A percentile compares a stretch with the other conserved stretches of the same genome.
Conservation (phyloP, 1,284 basidiomycete species). For the Thelephora terrestris region DNA sequence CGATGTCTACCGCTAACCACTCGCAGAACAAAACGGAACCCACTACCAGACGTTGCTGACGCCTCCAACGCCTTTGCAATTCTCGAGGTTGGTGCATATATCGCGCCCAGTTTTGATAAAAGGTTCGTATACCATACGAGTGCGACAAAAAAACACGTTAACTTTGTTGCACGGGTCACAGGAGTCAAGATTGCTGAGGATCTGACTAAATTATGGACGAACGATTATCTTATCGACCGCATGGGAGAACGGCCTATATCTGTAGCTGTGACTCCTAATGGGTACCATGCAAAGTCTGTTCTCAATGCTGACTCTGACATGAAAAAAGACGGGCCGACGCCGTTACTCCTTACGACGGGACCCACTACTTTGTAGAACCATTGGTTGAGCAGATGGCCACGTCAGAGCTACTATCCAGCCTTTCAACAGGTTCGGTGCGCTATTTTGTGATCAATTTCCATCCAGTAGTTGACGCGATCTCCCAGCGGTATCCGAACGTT, state of each 20-base stretch:
- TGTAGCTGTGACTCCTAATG: constrained; percentile 77
- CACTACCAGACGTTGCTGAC: constrained; percentile 40
- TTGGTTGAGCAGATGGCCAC: constrained; percentile 59
- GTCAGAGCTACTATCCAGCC: constrained; percentile 38
- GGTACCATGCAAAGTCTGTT: constrained; percentile 33
- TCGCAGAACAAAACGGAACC: constrained; percentile 55
- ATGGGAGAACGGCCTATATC: constrained; percentile 52
- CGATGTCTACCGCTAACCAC: neutral
- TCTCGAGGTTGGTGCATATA: constrained; percentile 60
- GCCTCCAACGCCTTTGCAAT: constrained; percentile 64
- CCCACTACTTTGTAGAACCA: constrained; percentile 74
- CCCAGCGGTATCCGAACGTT: neutral
- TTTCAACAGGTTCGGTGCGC: constrained; percentile 29
- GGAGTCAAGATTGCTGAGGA: constrained; percentile 30
- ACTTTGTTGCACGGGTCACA: constrained; percentile 3
- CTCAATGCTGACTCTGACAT: constrained; percentile 2
- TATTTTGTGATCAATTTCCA: neutral
- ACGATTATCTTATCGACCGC: constrained; percentile 46
- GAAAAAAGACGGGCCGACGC: constrained; percentile 66
- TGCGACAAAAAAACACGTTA: neutral
- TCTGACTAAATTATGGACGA: constrained; percentile 43
- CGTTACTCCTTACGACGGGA: constrained; percentile 49
- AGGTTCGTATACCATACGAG: constrained; percentile 28
- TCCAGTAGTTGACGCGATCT: neutral
- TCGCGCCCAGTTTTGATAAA: constrained; percentile 74